Evolutionary conservation across 2,329 filamentous ascomycete species (phyloP).

Genomic region (Sphaerulina musiva): DNA sequence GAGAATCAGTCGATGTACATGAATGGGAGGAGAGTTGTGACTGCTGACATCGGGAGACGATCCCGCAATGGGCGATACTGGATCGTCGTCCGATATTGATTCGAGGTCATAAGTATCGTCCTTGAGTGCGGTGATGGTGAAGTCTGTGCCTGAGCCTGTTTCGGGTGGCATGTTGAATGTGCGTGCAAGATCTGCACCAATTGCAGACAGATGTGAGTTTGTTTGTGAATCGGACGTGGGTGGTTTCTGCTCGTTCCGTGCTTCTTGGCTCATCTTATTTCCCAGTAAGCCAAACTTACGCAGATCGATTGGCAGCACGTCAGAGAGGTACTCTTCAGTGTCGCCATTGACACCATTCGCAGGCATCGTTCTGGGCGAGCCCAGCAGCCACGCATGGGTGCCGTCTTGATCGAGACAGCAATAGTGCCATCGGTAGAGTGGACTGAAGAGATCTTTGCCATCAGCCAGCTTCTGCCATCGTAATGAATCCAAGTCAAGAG

Average conservation of each 20-base stretch:
- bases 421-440: slow-evolving; percentile 95
- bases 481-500: slow-evolving; percentile 76
- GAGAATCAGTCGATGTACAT: slow-evolving; percentile 91
- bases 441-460: slow-evolving; percentile 84
- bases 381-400: slow-evolving; percentile 94
- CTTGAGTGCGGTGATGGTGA: slow-evolving; percentile 80
- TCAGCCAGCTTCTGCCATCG: slow-evolving; percentile 95
- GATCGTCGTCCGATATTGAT: slow-evolving; percentile 54
- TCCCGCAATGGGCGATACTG: slow-evolving; percentile 14
- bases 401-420: slow-evolving; percentile 93
- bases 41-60: slow-evolving; percentile 18
- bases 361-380: slow-evolving; percentile 71
- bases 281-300: slow-evolving; percentile 85
- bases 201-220: slow-evolving; percentile 49
- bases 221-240: slow-evolving; percentile 50
- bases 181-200: slow-evolving; percentile 77
- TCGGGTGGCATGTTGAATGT: slow-evolving; percentile 85
- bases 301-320: slow-evolving; percentile 89
- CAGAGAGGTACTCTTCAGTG: slow-evolving; percentile 83
- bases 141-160: slow-evolving; percentile 79
- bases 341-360: slow-evolving; percentile 60
- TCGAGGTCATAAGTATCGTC: slow-evolving; percentile 55
- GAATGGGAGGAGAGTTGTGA: slow-evolving; percentile 70
- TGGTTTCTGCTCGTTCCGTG: slow-evolving; percentile 37
- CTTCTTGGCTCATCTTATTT: slow-evolving; percentile 52